Conservation (phyloP, 148 eudicot genomes). For the Oxyria digyna region DNA sequence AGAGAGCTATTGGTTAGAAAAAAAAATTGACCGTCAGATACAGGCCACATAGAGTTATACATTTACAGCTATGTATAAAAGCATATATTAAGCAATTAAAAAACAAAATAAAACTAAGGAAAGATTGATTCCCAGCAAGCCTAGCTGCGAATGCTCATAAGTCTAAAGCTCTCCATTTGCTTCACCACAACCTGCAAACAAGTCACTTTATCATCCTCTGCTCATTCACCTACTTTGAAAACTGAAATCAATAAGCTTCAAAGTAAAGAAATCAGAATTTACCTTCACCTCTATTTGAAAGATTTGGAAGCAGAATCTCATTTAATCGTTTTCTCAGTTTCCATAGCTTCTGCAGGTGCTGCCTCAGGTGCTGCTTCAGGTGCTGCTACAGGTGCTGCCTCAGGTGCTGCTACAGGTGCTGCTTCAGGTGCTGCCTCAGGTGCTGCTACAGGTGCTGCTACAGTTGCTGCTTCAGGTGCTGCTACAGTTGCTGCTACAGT, state of each 20-base stretch:
- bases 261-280: not conserved
- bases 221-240: not conserved
- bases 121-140: not conserved
- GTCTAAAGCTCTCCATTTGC: not conserved
- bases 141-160: not conserved
- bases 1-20: not conserved
- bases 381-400: not conserved
- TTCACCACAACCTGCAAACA: slow-evolving; percentile 2
- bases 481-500: not conserved
- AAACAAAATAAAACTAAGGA: not conserved
- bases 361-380: not conserved
- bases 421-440: too few relatives aligned
- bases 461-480: not conserved
- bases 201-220: not conserved
- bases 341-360: not conserved
- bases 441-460: not conserved
- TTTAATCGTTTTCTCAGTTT: not conserved
- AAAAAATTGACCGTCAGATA: not conserved
- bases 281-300: not conserved
- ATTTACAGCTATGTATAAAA: not conserved
- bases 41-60: not conserved
- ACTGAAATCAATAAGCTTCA: not conserved
- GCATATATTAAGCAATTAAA: not conserved
- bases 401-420: not conserved
- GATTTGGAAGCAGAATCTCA: not conserved